Percentiles rank a stretch among this genome's conserved stretches.
These are phyloP conservation scores for Sporothrix sp. DNA, from an alignment of 2,329 filamentous ascomycete species.

Conservation along the genomic window DNA sequence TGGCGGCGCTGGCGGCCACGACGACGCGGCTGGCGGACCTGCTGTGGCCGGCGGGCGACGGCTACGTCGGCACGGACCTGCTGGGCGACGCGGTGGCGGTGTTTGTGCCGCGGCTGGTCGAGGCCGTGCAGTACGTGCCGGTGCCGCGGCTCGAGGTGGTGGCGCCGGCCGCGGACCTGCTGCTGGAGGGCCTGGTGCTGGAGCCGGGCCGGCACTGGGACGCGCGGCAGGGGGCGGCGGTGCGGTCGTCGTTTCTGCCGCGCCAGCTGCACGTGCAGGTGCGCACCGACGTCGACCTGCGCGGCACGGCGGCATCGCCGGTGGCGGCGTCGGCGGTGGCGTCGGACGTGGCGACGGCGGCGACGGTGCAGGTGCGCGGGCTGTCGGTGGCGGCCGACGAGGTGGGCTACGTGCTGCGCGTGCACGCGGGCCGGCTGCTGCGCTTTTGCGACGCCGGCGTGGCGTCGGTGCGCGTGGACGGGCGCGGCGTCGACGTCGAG, in stretches of 20 bases:
- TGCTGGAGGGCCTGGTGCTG: conserved; percentile 83
- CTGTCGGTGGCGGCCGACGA: conserved; percentile 78
- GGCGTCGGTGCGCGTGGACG: conserved; percentile 74
- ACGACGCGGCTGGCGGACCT: conserved; percentile 58
- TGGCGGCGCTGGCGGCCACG: conserved; percentile 59
- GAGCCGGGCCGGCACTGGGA: conserved; percentile 80
- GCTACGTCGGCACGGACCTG: conserved; percentile 51
- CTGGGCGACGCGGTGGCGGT: conserved; percentile 67
- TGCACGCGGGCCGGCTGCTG: conserved; percentile 60
- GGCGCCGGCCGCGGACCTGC: conserved; percentile 70
- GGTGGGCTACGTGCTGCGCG: conserved; percentile 78
- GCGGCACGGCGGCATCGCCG: conserved; percentile 22
- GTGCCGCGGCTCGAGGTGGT: conserved; percentile 86
- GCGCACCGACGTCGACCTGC: conserved; percentile 76
- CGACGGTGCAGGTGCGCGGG: conserved; percentile 72
- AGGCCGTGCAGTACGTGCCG: conserved; percentile 74
- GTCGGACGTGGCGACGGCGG: conserved; percentile 55
- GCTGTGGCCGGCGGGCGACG: conserved; percentile 54
- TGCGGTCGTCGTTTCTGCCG: conserved; percentile 74
- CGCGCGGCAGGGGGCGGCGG: conserved; percentile 4
- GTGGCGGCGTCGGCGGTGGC: conserved; percentile 59
- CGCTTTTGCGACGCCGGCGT: conserved; percentile 74
- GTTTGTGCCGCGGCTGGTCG: conserved; percentile 68
- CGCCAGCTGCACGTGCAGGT: conserved; percentile 73
- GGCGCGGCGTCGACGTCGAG: conserved; percentile 76